phyloP scores from a whole-genome alignment of 345 rosid species.

The Brassica juncea region DNA sequence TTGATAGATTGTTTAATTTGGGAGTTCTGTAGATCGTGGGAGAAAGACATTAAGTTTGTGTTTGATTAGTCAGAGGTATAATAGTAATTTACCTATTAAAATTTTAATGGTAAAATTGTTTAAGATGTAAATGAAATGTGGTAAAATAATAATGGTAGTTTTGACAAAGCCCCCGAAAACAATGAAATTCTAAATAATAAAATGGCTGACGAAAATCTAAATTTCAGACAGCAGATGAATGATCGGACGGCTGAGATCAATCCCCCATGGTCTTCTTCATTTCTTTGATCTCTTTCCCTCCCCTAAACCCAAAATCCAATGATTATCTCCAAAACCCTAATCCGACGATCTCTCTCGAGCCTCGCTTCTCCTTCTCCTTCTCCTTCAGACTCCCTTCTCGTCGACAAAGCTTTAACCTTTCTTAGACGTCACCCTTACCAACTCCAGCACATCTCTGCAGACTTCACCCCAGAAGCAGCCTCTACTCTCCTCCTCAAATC shows the following conservation, averaged over 20 bases:
- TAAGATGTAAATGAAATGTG: too few species aligned
- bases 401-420: conserved; percentile 58
- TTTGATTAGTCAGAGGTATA: too few species aligned
- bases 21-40: too few species aligned
- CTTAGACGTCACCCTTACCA: conserved; percentile 70
- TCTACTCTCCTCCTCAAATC: conserved; percentile 59
- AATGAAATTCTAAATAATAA: not conserved
- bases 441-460: conserved; percentile 51
- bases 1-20: too few species aligned
- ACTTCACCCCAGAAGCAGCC: conserved; percentile 76
- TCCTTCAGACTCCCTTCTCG: conserved; percentile 47
- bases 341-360: conserved; percentile 44
- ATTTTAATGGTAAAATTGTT: too few species aligned
- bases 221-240: not conserved
- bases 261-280: conserved; percentile 18
- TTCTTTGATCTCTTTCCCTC: not conserved
- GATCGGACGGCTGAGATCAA: conserved; percentile 29
- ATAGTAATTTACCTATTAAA: too few species aligned
- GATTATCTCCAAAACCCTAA: conserved; percentile 48
- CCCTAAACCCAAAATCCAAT: conserved; percentile 36
- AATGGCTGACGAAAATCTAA: not conserved
- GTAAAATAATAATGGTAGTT: too few species aligned
- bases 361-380: conserved; percentile 45
- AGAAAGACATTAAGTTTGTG: too few species aligned
- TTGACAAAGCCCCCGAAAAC: not conserved